phyloP scores from a whole-genome alignment of 108 stramenopile genomes.

The Schizochytrium sp. region DNA sequence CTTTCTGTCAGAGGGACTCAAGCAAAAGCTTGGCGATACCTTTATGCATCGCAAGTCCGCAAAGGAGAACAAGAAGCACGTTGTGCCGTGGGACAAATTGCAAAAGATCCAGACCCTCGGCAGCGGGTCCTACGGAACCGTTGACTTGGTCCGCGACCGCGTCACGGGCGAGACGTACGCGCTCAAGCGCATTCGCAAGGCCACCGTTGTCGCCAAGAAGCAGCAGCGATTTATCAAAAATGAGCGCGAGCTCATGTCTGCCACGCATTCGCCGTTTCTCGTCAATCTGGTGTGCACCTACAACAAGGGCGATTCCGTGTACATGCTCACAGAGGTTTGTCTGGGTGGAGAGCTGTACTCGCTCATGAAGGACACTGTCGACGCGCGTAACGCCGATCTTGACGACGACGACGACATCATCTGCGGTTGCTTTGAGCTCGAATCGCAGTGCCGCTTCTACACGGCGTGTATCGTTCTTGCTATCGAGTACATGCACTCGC shows the following conservation, averaged over 20 bases:
- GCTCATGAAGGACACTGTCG: slow-evolving; percentile 13
- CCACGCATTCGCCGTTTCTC: slow-evolving; percentile 48
- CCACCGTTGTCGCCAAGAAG: not conserved
- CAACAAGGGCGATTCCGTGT: slow-evolving; percentile 46
- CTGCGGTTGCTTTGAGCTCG: not conserved
- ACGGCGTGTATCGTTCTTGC: slow-evolving; percentile 22
- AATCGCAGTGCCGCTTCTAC: slow-evolving; percentile 17
- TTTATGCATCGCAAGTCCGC: not conserved
- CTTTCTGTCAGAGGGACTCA: not conserved
- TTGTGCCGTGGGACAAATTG: not conserved
- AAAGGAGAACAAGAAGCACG: not conserved
- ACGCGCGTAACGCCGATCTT: not conserved
- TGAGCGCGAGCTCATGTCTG: slow-evolving; percentile 52
- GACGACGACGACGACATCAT: not conserved
- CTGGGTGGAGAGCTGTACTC: not conserved
- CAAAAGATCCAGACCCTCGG: not conserved
- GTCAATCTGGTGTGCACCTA: slow-evolving; percentile 44
- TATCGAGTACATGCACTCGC: slow-evolving; percentile 30
- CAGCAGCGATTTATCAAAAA: slow-evolving; percentile 27
- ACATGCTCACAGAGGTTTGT: slow-evolving; percentile 50
- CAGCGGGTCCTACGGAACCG: not conserved
- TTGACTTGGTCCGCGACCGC: not conserved
- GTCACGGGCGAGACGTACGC: not conserved
- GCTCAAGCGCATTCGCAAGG: not conserved
- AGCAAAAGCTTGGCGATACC: not conserved